These are phyloP conservation scores for Hygrocybe punicea DNA, from an alignment of 768 basidiomycete species.

Conservation along the genomic window DNA sequence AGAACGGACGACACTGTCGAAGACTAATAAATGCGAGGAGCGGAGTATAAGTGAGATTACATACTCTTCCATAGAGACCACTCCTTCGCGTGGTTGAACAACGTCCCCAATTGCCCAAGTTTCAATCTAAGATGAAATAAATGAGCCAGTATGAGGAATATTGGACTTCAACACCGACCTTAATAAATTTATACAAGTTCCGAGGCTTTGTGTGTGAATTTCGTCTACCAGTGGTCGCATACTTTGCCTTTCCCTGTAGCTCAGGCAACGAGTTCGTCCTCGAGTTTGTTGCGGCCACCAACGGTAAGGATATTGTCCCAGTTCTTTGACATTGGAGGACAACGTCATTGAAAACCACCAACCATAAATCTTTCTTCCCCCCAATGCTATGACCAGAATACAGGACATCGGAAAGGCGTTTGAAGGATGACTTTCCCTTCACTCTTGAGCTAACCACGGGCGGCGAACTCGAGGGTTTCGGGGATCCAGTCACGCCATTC, in stretches of 20 bases:
- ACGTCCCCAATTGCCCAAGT: conserved; percentile 82
- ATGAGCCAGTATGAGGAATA: conserved; percentile 4
- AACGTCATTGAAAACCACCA: conserved; percentile 95
- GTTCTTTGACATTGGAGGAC: conserved; percentile 86
- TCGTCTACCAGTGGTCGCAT: conserved; percentile 75
- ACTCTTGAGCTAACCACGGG: conserved; percentile 53
- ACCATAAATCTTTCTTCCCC: conserved; percentile 86
- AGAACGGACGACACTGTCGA: conserved; percentile 63
- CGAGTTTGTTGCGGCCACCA: conserved; percentile 64
- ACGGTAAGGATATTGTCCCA: conserved; percentile 80
- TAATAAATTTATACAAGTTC: conserved; percentile 91
- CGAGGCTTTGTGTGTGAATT: conserved; percentile 76
- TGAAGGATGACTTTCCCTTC: conserved; percentile 82
- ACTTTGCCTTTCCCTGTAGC: conserved; percentile 77
- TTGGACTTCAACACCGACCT: conserved; percentile 46
- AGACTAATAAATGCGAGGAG: conserved; percentile 7
- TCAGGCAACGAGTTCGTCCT: conserved; percentile 81
- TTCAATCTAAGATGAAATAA: conserved; percentile 56
- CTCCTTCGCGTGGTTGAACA: conserved; percentile 70
- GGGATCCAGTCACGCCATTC: conserved; percentile 26
- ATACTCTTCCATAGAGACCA: conserved; percentile 89
- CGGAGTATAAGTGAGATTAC: conserved; percentile 27
- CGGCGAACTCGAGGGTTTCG: conserved; percentile 42
- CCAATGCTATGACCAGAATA: conserved; percentile 52
- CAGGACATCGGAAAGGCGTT: conserved; percentile 86